Percentiles rank a stretch among this genome's conserved stretches.
phyloP scores from a whole-genome alignment of 1,284 basidiomycete genomes.

The Puccinia horiana region DNA sequence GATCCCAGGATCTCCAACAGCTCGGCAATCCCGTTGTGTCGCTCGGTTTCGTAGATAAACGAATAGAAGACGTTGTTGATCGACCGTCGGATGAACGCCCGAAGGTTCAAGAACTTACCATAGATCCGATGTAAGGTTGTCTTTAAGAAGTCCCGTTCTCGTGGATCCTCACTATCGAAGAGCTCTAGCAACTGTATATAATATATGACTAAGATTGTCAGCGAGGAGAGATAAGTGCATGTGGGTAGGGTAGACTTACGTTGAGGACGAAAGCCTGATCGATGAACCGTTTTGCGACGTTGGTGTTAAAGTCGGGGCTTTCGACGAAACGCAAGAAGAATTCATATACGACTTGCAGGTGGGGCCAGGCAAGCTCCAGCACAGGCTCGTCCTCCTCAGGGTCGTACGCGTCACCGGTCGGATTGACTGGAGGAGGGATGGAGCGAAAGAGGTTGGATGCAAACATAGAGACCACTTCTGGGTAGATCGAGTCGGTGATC shows the following conservation, averaged over 20 bases:
- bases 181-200: constrained; percentile 81
- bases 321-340: constrained; percentile 99
- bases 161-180: constrained; percentile 97
- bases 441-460: constrained; percentile 97
- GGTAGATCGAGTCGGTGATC: constrained; percentile 96
- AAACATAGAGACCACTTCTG: constrained; percentile 98
- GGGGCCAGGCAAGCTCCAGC: constrained; percentile 97
- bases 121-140: constrained; percentile 99
- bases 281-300: constrained; percentile 94
- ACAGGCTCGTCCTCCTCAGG: constrained; percentile 99
- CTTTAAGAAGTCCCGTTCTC: constrained; percentile 98
- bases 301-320: constrained; percentile 96
- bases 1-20: constrained; percentile 96
- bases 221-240: neutral
- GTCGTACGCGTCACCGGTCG: constrained; percentile 95
- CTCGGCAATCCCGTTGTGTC: constrained; percentile 99
- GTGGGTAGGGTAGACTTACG: constrained; percentile 55
- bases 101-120: constrained; percentile 97
- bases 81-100: constrained; percentile 96
- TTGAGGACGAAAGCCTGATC: constrained; percentile 92
- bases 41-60: constrained; percentile 97
- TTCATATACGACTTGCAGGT: constrained; percentile 99
- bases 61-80: constrained; percentile 99
- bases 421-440: constrained; percentile 98
- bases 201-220: neutral